Base-by-base conservation (phyloP, 257 asterid genomes). In the Echites panduratus region DNA sequence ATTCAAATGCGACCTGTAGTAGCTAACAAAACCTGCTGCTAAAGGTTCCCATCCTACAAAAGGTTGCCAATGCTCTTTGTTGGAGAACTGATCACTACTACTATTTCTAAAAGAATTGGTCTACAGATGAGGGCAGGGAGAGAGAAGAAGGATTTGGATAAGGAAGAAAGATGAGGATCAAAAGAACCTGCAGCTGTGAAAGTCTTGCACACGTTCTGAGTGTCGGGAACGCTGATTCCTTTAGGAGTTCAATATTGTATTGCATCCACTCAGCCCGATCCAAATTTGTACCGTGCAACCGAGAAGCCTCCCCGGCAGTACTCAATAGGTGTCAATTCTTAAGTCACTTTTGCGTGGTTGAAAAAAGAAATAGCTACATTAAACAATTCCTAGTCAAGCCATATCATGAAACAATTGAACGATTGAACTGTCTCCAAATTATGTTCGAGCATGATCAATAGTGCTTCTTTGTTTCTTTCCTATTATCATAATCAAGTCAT, bases 191-290 rank as follows among this genome's bases (percentile, higher is more conserved):
- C 63, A 90, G 88, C 82, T 95, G 98, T 45, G 99, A 98, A 72
- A 95, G 99, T 84, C 85, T 86, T 6, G 96, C 97, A 86, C 98
- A 92, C 44, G 97, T 92, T 85, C 98, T 84, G 78, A 95, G 76
- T 76, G 99, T 97, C 32, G 99, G 99, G 70, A 96, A 87, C 74
- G 99, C 98, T 73, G 99, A 95, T 78, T 95, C 96, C 86, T 89
- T 95, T 72, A 95, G 85, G 70, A 95, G 93, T 78, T 95, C 99
- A 79, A 95, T 94, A 84, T 97, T 94, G 80, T 88, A 94, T 84
- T 94, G 85, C 99, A 94, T 94, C 99, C 99, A 94, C 85, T 94
- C 99, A 70, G 97, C 95, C 99, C 99, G 91, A 77, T 94, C 99
- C 81, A 91, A 97, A 86, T 86, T 89, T 12, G 99, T 94, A 79